phyloP scores from a whole-genome alignment of 768 basidiomycete species.

The Collybia nuda region DNA sequence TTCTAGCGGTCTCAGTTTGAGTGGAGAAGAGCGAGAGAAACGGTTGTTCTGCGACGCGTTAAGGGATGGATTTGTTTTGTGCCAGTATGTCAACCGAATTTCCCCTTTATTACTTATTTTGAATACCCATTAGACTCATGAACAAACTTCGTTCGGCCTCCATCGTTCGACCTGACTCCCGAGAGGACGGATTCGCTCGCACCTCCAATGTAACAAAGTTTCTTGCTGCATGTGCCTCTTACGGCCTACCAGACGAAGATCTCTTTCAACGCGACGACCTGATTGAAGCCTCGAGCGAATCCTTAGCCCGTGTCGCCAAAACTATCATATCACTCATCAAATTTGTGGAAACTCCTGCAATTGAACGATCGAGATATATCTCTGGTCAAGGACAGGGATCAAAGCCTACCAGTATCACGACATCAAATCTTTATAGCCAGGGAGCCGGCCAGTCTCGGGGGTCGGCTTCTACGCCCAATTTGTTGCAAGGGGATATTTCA shows the following conservation, averaged over 20 bases:
- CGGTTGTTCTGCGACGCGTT: conserved; percentile 73
- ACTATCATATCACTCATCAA: conserved; percentile 71
- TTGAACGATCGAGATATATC: conserved; percentile 45
- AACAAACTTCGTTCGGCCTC: conserved; percentile 70
- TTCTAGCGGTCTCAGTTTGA: conserved; percentile 38
- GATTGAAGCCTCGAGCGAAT: conserved; percentile 56
- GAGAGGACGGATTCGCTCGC: conserved; percentile 65
- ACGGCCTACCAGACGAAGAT: conserved; percentile 62
- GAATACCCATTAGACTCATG: conserved; percentile 53
- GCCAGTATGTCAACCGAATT: conserved; percentile 66
- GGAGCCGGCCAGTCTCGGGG: conserved; percentile 37
- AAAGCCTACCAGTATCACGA: conserved; percentile 11
- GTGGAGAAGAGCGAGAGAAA: conserved; percentile 76
- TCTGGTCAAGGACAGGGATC: conserved; percentile 36
- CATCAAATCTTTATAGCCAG: conserved; percentile 33
- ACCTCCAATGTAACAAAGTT: conserved; percentile 78
- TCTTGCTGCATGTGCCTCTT: conserved; percentile 69
- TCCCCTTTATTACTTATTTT: conserved; percentile 17
- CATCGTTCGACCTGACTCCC: conserved; percentile 61
- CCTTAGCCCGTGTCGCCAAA: conserved; percentile 68
- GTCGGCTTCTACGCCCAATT: conserved; percentile 64
- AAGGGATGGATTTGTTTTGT: conserved; percentile 83
- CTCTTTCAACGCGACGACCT: conserved; percentile 71
- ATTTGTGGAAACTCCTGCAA: conserved; percentile 54
- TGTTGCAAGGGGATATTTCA: conserved; percentile 35